Base-by-base conservation (phyloP, 2,329 filamentous ascomycete species). In the Verticillium dahliae region DNA sequence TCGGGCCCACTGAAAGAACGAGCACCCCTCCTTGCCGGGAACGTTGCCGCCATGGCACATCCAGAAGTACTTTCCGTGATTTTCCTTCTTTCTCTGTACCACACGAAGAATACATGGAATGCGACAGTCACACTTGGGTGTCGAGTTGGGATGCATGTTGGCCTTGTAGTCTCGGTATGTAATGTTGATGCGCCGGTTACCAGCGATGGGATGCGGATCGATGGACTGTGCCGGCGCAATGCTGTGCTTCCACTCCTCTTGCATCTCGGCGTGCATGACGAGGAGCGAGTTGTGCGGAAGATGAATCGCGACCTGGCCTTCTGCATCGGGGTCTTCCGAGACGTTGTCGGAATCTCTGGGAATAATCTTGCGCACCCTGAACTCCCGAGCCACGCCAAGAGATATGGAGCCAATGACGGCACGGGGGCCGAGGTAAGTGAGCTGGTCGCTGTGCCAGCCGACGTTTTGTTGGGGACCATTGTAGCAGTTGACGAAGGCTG, bases 191-290 rank as follows among this genome's bases (percentile, higher is more conserved):
- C 95, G 84, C 65, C 86, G 88, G 67, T 87, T 92, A 0, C 89
- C 89, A 0, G 93, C 84, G 1, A 97, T 72, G 0, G 93, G 91
- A 72, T 99, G 95, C 1, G 92, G 91, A 64, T 92, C 89, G 62
- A 98, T 90, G 4, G 88, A 85, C 57, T 82, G 80, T 0, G 90
- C 88, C 0, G 92, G 90, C 0, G 87, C 81, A 54, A 99, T 90
- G 66, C 85, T 85, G 73, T 99, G 95, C 73, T 97, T 98, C 92
- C 92, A 98, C 71, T 90, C 89, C 71, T 98, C 94, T 71, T 98
- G 94, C 91, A 97, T 98, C 71, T 96, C 92, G 1, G 94, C 93
- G 70, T 98, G 93, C 95, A 99, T 98, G 10, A 98, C 81, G 0
- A 99, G 81, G 0, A 98, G 82, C 0, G 91, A 96, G 73, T 98